phyloP scores from a whole-genome alignment of 208 protist genomes.

The Crithidia expoeki region DNA sequence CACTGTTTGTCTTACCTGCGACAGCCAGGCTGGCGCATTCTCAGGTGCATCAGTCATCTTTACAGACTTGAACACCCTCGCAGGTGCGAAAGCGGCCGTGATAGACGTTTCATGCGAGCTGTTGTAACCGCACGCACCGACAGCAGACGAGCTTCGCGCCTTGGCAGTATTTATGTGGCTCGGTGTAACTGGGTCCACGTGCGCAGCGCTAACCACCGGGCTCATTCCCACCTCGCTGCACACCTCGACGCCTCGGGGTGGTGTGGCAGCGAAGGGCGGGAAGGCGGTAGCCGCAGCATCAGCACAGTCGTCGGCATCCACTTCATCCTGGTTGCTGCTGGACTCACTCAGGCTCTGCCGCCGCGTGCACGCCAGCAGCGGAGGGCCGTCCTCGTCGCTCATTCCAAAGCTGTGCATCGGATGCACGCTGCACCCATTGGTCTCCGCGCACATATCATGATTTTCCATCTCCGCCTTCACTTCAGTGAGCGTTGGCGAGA shows the following conservation, averaged over 20 bases:
- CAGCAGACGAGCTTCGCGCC: not conserved
- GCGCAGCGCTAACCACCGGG: no score
- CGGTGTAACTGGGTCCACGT: not conserved
- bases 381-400: slow-evolving; percentile 8
- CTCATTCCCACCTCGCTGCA: no score
- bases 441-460: not conserved
- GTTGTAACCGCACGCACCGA: not conserved
- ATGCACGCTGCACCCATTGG: not conserved
- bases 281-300: not conserved
- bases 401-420: not conserved
- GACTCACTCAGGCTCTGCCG: slow-evolving; percentile 4
- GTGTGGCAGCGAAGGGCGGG: not conserved
- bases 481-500: not conserved
- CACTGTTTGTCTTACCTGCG: no score
- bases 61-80: not conserved
- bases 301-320: not conserved
- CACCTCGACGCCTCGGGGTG: not conserved
- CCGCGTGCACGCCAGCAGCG: slow-evolving; percentile 10
- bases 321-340: not conserved
- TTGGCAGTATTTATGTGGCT: not conserved
- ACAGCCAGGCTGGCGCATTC: no score
- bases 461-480: not conserved
- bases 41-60: no score
- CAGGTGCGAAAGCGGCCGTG: not conserved
- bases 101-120: slow-evolving; percentile 2